A percentile compares a stretch with the other conserved stretches of the same genome.
Evolutionary conservation across 768 basidiomycete species (phyloP).

Genomic region (Tylopilus felleus): DNA sequence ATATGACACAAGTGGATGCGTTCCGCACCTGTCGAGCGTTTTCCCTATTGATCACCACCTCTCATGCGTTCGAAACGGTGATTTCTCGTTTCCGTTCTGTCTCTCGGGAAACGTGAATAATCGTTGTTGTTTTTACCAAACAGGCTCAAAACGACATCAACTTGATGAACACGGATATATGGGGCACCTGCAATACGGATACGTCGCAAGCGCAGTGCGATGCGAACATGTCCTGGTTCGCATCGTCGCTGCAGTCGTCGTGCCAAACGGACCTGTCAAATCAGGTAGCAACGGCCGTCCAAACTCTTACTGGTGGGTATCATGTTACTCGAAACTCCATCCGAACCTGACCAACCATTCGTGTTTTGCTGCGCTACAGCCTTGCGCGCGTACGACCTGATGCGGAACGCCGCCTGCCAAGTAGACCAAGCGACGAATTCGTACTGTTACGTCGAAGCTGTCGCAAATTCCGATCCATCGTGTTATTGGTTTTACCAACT

Average conservation of each 20-base stretch:
- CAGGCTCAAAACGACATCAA: constrained; percentile 66
- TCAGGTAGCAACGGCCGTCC: constrained; percentile 48
- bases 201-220: constrained; percentile 47
- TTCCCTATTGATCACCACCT: constrained; percentile 58
- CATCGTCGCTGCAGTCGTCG: constrained; percentile 40
- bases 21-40: constrained; percentile 79
- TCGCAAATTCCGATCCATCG: constrained; percentile 50
- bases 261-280: constrained; percentile 58
- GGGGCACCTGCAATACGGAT: constrained; percentile 77
- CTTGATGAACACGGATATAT: constrained; percentile 62
- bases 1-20: constrained; percentile 59
- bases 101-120: constrained; percentile 1
- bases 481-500: constrained; percentile 74
- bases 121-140: constrained; percentile 8
- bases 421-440: constrained; percentile 52
- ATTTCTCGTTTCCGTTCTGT: constrained; percentile 10
- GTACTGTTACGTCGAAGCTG: constrained; percentile 75
- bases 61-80: constrained; percentile 55
- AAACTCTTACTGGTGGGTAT: constrained; percentile 53
- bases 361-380: constrained; percentile 35
- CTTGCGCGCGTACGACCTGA: constrained; percentile 58
- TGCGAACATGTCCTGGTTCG: constrained; percentile 68
- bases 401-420: constrained; percentile 61
- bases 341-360: not conserved
- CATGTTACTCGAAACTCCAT: not conserved